Percentiles rank a stretch among this genome's conserved stretches.
Evolutionary conservation across 129 eudicot species (phyloP).

Genomic region (Ambrosia artemisiifolia): DNA sequence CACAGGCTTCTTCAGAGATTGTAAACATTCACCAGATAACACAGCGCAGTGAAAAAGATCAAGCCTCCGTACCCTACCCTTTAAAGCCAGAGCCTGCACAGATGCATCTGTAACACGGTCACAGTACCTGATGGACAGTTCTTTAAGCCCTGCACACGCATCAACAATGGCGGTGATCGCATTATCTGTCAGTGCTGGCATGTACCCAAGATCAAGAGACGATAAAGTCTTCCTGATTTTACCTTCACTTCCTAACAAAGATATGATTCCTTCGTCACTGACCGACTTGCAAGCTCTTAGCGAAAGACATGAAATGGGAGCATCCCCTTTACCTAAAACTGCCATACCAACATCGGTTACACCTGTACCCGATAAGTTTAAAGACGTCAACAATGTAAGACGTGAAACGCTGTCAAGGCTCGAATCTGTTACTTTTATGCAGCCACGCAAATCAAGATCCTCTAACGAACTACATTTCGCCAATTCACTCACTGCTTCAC

Average conservation of each 20-base stretch:
- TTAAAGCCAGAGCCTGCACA: slow-evolving; percentile 41
- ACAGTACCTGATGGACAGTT: slow-evolving; percentile 58
- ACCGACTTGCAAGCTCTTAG: slow-evolving; percentile 59
- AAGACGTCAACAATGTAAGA: slow-evolving; percentile 33
- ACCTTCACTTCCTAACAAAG: slow-evolving; percentile 37
- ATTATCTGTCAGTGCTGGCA: slow-evolving; percentile 52
- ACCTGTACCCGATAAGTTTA: slow-evolving; percentile 56
- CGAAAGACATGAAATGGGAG: slow-evolving; percentile 41
- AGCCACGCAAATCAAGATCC: slow-evolving; percentile 47
- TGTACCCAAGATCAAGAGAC: slow-evolving; percentile 47
- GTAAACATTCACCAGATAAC: slow-evolving; percentile 31
- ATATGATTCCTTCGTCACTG: slow-evolving; percentile 48
- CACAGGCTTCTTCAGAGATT: slow-evolving; percentile 38
- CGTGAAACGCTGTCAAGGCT: slow-evolving; percentile 41
- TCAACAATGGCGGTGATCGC: slow-evolving; percentile 27
- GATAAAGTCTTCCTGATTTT: slow-evolving; percentile 39
- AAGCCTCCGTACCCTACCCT: slow-evolving; percentile 35
- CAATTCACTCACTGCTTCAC: slow-evolving; percentile 42
- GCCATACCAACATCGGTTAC: slow-evolving; percentile 55
- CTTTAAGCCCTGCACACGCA: slow-evolving; percentile 33
- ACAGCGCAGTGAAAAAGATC: slow-evolving; percentile 47
- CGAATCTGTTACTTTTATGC: slow-evolving; percentile 56
- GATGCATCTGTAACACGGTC: slow-evolving; percentile 57
- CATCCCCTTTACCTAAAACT: slow-evolving; percentile 43
- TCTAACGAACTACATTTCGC: slow-evolving; percentile 38